Evolutionary conservation across 2,329 filamentous ascomycete genomes (phyloP).

Genomic region (Alternaria sp.): DNA sequence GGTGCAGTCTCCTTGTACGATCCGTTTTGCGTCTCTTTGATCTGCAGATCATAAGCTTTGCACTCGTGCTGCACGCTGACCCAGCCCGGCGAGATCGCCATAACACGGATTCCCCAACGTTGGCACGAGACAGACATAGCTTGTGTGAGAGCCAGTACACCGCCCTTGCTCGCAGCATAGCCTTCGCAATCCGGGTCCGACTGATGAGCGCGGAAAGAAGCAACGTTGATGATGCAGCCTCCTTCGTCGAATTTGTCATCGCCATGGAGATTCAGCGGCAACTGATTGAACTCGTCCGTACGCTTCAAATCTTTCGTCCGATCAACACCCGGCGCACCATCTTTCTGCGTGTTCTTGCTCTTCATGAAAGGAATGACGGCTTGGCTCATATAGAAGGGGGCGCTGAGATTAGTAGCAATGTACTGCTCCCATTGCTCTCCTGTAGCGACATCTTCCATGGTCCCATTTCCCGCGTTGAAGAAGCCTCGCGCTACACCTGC

Average conservation of each 20-base stretch:
- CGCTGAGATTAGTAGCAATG: conserved; percentile 30
- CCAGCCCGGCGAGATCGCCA: conserved; percentile 59
- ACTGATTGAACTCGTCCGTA: conserved; percentile 25
- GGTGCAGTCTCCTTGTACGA: conserved; percentile 21
- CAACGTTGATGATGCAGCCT: conserved; percentile 52
- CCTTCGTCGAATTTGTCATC: conserved; percentile 31
- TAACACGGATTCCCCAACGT: conserved; percentile 53
- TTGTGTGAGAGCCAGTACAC: conserved; percentile 57
- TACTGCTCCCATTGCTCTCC: conserved; percentile 33
- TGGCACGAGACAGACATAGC: conserved; percentile 56
- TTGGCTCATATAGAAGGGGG: conserved; percentile 31
- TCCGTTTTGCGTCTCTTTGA: conserved; percentile 25
- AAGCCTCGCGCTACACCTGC: conserved; percentile 33
- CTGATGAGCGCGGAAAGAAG: conserved; percentile 58
- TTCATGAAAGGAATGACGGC: conserved; percentile 33
- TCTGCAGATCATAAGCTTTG: conserved; percentile 50
- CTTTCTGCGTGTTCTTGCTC: conserved; percentile 22
- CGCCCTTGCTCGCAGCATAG: conserved; percentile 59
- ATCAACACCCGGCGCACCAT: conserved; percentile 18
- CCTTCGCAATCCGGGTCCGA: conserved; percentile 58
- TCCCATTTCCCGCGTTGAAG: conserved; percentile 31
- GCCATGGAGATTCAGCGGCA: conserved; percentile 27
- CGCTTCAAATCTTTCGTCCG: conserved; percentile 27
- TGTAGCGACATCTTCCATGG: conserved; percentile 31
- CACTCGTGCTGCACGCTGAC: conserved; percentile 56